phyloP scores from a whole-genome alignment of 345 rosid genomes.

The Populus deltoides region DNA sequence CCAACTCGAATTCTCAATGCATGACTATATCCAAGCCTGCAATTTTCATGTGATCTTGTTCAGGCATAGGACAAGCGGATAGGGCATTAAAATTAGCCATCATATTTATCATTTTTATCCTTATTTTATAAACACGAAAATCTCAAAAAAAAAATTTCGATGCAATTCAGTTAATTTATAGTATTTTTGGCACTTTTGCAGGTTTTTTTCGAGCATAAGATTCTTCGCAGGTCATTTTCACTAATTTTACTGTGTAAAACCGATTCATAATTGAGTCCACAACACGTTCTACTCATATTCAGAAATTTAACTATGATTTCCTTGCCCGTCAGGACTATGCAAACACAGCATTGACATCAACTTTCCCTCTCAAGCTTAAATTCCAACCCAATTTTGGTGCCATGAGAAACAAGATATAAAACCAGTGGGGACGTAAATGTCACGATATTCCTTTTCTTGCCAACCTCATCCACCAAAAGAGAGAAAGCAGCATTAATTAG shows the following conservation, averaged over 20 bases:
- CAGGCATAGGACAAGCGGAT: background rate
- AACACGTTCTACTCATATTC: too few relatives aligned
- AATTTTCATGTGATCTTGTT: constrained; percentile 14
- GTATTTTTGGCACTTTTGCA: too few relatives aligned
- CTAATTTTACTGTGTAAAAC: too few relatives aligned
- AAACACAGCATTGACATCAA: background rate
- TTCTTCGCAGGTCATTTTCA: too few relatives aligned
- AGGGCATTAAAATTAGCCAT: background rate
- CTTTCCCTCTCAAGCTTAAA: background rate
- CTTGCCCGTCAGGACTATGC: too few relatives aligned
- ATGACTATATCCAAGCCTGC: constrained; percentile 8
- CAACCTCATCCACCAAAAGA: background rate
- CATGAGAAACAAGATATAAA: background rate
- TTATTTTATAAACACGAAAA: too few relatives aligned
- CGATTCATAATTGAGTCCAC: too few relatives aligned
- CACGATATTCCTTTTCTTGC: constrained; percentile 5
- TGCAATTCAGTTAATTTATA: too few relatives aligned
- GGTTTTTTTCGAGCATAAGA: too few relatives aligned
- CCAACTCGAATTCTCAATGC: constrained; percentile 7
- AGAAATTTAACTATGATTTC: too few relatives aligned
- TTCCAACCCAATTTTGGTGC: background rate
- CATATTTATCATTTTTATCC: too few relatives aligned
- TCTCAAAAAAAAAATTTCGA: background rate
- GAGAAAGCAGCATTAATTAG: background rate
- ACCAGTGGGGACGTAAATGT: constrained; percentile 1